Base-by-base conservation (phyloP, 2,329 filamentous ascomycete genomes). In the Trichoderma sp. region DNA sequence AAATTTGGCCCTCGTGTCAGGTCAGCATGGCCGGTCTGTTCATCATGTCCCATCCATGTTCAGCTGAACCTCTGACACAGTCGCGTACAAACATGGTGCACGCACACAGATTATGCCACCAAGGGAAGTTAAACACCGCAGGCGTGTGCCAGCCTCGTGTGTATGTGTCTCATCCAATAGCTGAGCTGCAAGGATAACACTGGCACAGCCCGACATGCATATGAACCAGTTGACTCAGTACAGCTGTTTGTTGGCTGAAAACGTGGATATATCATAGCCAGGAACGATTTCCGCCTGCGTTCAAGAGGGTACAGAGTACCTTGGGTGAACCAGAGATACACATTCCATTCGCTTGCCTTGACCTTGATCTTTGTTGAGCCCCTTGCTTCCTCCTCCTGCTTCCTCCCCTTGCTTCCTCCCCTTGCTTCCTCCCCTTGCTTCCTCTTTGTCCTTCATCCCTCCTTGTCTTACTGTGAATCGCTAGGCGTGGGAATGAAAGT, bases 401-500 rank as follows among this genome's bases (percentile, higher is more conserved):
- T 30, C 28, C 24, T 26, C 13, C 7, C 37, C 16, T 46, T 46
- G 4, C 16, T 37, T 34, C 11, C 5, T 6, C 11, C n/a, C n/a
- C 14, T 43, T 46, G 6, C 26, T 30, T 30, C 28, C 24, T 26
- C 13, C 7, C 37, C 16, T 46, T 46, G 4, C 16, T 37, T 34
- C 11, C 5, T 6, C 11, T 56, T 56, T 56, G 21, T 8, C 28
- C 10, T 37, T 28, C 13, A 37, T 49, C 54, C 21, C 54, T 66
- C 55, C 6, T 24, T 66, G 64, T 59, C 64, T 66, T 39, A 51
- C 39, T 66, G 37, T 59, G 64, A 66, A 60, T 55, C 56, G 34
- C 56, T 63, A 67, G 56, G 39, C 7, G 37, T 58, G 54, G 37
- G 37, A 49, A 37, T 51, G 46, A 16, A 26, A 26, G n/a, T n/a